These are phyloP conservation scores for Diaporthe sp. DNA, from an alignment of 2,329 filamentous ascomycete genomes.

Conservation along the genomic window DNA sequence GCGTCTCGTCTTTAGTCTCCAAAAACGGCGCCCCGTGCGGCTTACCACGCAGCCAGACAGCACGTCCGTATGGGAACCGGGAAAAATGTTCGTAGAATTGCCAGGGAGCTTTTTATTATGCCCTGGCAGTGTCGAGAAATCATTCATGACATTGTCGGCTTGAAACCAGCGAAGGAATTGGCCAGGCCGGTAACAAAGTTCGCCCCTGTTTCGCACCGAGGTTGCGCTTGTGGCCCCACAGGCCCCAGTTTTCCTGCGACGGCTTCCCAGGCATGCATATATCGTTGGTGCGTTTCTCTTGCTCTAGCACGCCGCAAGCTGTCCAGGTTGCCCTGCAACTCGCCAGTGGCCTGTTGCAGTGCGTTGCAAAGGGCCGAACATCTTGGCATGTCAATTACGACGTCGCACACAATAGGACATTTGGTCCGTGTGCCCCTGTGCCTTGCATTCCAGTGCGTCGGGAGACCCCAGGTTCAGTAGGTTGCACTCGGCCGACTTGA, in stretches of 20 bases:
- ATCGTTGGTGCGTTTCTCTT: slow-evolving; percentile 11
- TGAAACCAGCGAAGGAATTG: slow-evolving; percentile 11
- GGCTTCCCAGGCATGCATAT: slow-evolving; percentile 11
- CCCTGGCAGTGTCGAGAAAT: not conserved
- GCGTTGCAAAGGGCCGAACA: slow-evolving; percentile 6
- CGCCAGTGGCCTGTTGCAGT: slow-evolving; percentile 7
- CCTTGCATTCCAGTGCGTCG: slow-evolving; percentile 17
- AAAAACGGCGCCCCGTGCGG: not conserved
- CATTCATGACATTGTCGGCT: not conserved
- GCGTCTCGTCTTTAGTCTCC: slow-evolving; percentile 3
- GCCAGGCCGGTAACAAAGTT: not conserved
- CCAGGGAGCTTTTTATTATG: not conserved
- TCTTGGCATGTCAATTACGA: slow-evolving; percentile 21
- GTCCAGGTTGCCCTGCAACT: slow-evolving; percentile 10
- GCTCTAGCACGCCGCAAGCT: slow-evolving; percentile 4
- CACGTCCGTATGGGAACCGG: not conserved
- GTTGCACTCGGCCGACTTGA: slow-evolving; percentile 10
- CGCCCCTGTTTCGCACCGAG: slow-evolving; percentile 17
- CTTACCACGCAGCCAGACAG: not conserved
- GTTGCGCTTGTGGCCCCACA: not conserved
- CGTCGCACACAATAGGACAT: slow-evolving; percentile 21
- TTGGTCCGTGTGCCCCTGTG: slow-evolving; percentile 21
- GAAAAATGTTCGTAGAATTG: not conserved
- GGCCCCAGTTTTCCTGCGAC: slow-evolving; percentile 18
- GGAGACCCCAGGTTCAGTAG: slow-evolving; percentile 17